Conservation (phyloP, 108 stramenopile genomes). For the Fragilariopsis cylindrus region DNA sequence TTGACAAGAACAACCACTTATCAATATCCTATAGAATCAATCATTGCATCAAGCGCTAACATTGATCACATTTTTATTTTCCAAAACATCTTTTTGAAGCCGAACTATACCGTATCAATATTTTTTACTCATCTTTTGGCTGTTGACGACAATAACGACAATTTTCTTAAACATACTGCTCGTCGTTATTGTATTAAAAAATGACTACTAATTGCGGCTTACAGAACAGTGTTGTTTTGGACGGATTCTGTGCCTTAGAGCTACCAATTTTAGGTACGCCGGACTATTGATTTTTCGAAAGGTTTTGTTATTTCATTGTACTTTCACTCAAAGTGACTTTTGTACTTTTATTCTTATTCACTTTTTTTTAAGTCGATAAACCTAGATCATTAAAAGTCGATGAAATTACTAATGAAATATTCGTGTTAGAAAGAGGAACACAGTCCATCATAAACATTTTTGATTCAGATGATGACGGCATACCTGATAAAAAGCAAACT, state of each 20-base stretch:
- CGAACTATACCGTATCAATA: no score
- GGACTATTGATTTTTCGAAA: constrained; percentile 1
- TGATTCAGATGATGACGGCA: constrained; percentile 37
- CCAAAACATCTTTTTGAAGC: no score
- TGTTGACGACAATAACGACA: no score
- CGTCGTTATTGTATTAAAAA: not conserved
- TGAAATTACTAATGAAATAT: constrained; percentile 11
- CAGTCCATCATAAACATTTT: constrained; percentile 22
- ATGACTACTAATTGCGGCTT: constrained; percentile 1
- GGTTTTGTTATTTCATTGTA: not conserved
- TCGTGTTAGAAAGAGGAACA: constrained; percentile 42
- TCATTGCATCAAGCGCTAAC: no score
- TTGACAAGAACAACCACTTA: no score
- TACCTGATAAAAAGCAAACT: constrained; percentile 25
- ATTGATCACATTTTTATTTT: no score
- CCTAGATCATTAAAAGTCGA: constrained; percentile 18
- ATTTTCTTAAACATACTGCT: no score
- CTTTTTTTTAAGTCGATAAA: constrained; percentile 5
- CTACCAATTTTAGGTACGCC: constrained; percentile 26
- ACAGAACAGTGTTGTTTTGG: constrained; percentile 6
- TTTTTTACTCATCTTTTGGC: no score
- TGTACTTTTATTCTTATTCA: not conserved
- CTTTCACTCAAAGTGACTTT: not conserved
- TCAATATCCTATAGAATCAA: no score
- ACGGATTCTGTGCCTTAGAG: constrained; percentile 32